Evolutionary conservation across 768 basidiomycete genomes (phyloP), one percentile per base, ranked within the genome.

Genomic region (Ephemerocybe angulata): DNA sequence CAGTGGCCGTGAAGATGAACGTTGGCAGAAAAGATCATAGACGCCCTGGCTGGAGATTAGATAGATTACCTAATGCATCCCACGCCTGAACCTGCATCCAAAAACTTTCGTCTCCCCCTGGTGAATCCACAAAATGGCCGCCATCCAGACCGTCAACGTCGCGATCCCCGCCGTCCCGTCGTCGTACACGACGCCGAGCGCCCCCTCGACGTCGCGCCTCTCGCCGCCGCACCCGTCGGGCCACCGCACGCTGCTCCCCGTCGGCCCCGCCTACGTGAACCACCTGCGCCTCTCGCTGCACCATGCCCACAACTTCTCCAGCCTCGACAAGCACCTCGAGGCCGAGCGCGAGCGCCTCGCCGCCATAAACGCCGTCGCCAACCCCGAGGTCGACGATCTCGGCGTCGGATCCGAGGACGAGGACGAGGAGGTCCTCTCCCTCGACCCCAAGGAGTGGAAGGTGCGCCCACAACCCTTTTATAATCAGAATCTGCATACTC

Each of bases 391-490:
- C 58, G 90, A 91, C 63, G 94, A 95, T 75, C 84, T 93, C 12
- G 96, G 93, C 27, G 88, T 98, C 5, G 95, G 94, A 1, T 89
- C 93, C 55, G 97, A 98, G 72, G 77, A 84, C 58, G 96, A 98
- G 75, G 70, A 80, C 19, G 75, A 78, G 3, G 86, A 85, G 22
- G 62, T 93, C 46, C 69, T 93, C 37, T 67, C 75, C 42, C 75
- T 86, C n/a, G 96, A 99, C 75, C 91, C 96, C 5, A 98, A 98
- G 72, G 93, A 96, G 67, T 98, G 97, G 96, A 99, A 98, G 83
- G 91, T 90, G 59, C 38, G 55, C 58, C 40, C 1, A 11, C 54
- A n/a, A 10, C 29, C 22, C 21, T 28, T 37, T 41, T 21, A 28
- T 24, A 53, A 15, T 41, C n/a, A 46, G 30, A 21, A 21, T 8